phyloP scores from a whole-genome alignment of 805 yeast species.

The Candida hispaniensis region DNA sequence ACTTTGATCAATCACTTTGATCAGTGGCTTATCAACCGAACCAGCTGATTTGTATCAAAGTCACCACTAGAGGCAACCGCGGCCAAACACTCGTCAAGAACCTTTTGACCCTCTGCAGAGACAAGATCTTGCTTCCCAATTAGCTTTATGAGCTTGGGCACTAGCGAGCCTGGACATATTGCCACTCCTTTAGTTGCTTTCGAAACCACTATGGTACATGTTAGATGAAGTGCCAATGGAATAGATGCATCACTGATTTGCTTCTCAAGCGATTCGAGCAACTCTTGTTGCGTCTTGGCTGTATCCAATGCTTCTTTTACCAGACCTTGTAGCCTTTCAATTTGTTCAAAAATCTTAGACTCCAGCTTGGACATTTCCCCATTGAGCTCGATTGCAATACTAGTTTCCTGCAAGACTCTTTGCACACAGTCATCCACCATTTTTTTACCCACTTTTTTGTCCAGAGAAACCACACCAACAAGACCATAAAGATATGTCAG shows the following conservation, averaged over 20 bases:
- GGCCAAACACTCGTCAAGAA: slow-evolving; percentile 11
- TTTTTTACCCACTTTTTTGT: slow-evolving; percentile 15
- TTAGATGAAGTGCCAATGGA: slow-evolving; percentile 13
- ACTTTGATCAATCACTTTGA: too few species aligned
- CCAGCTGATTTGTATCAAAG: slow-evolving; percentile 5
- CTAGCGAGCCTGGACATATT: slow-evolving; percentile 10
- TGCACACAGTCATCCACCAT: slow-evolving; percentile 12
- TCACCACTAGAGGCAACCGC: slow-evolving; percentile 5
- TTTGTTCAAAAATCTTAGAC: slow-evolving; percentile 7
- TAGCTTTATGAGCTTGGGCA: slow-evolving; percentile 12
- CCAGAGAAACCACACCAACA: slow-evolving; percentile 5
- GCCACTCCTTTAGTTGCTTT: slow-evolving; percentile 8
- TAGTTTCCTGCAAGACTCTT: slow-evolving; percentile 1
- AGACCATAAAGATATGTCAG: slow-evolving; percentile 9
- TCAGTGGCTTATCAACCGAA: slow-evolving; percentile 4
- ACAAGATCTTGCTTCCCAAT: slow-evolving; percentile 6
- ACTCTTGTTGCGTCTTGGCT: slow-evolving; percentile 11
- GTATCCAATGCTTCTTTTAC: slow-evolving; percentile 1
- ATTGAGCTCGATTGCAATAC: slow-evolving; percentile 11
- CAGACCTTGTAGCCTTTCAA: slow-evolving; percentile 4
- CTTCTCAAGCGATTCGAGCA: too few species aligned
- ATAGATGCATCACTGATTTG: too few species aligned
- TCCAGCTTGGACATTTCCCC: slow-evolving; percentile 16
- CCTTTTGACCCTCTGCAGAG: slow-evolving; percentile 11
- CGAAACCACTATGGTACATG: slow-evolving; percentile 11